Base-by-base conservation (phyloP, 192 early-diverging fungal species). In the Phlyctochytrium planicorne region DNA sequence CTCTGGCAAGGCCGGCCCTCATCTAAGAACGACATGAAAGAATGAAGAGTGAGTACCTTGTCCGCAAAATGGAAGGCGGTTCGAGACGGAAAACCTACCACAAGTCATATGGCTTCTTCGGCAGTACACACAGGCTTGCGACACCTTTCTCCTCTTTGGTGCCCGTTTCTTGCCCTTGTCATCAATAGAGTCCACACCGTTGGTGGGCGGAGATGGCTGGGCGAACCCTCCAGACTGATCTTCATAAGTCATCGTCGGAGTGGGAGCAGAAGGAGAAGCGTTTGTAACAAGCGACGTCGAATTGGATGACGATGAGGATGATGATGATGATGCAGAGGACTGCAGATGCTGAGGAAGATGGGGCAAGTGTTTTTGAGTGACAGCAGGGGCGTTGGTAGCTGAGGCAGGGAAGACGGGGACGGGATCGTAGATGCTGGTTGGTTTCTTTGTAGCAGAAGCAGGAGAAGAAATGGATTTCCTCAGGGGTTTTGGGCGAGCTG, bases 81-180 rank as follows among this genome's bases (percentile, higher is more conserved):
- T 30, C 17, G 10, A 30, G 30, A 20, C 17, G 29, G 72, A 20
- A 53, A 34, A 72, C 75, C 33, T 36, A 78, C 76, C 93, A 76
- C 95, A 98, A 31, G 94, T 94, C 96, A 98, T 98, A 75, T 98
- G 96, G 36, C 90, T 91, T 72, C 94, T 80, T 74, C 94, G 83
- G 80, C 96, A 98, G 71, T 93, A 96, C 24, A 96, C 90, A 70
- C 96, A 98, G 17, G 95, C 95, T 37, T 85, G 80, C 2, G 77
- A 74, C 3, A 82, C 80, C 65, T 82, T 82, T 36, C 75, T 59
- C 40, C 80, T 60, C 63, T 62, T 66, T 25, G 31, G 70, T 3
- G 52, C 33, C 6, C 64, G 56, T 37, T 71, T 20, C 37, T n/a
- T 68, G 10, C 32, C 25, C 56, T 59, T 29, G n/a, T n/a, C n/a